Evolutionary conservation across 352 stramenopile species (phyloP).

Genomic region (Plasmopara viticola): DNA sequence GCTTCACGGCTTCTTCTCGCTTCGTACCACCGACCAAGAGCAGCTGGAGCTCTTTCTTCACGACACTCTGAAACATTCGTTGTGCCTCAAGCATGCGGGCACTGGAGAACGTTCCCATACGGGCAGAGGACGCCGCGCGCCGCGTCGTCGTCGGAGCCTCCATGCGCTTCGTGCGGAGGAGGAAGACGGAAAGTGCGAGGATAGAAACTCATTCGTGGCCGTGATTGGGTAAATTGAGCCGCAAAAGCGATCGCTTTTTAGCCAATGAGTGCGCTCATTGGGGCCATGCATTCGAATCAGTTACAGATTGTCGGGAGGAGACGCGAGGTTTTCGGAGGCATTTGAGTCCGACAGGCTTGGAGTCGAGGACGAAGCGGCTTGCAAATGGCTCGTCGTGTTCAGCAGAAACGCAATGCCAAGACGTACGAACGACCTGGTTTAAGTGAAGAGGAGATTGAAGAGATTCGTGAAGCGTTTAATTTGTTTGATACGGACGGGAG

Average conservation of each 20-base stretch:
- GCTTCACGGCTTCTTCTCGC: slow-evolving; percentile 67
- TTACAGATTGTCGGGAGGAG: neutral
- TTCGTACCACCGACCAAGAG: slow-evolving; percentile 46
- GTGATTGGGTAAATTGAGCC: slow-evolving; percentile 12
- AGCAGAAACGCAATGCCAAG: slow-evolving; percentile 84
- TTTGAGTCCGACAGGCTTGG: too few species aligned
- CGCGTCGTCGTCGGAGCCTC: slow-evolving; percentile 22
- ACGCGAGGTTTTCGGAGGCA: too few species aligned
- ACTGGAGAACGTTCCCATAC: slow-evolving; percentile 13
- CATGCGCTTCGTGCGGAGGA: slow-evolving; percentile 20
- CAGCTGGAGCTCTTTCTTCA: slow-evolving; percentile 75
- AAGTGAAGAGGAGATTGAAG: slow-evolving; percentile 93
- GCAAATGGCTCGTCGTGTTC: slow-evolving; percentile 60
- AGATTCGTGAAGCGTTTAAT: slow-evolving; percentile 96
- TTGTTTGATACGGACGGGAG: slow-evolving; percentile 96
- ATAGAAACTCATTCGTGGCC: slow-evolving; percentile 1
- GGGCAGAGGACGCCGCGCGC: slow-evolving; percentile 4
- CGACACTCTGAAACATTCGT: slow-evolving; percentile 58
- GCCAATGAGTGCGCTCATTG: neutral
- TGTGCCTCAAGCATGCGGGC: slow-evolving; percentile 62
- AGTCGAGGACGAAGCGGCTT: neutral
- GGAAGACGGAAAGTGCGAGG: slow-evolving; percentile 20
- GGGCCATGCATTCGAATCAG: slow-evolving; percentile 1
- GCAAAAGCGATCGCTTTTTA: too few species aligned
- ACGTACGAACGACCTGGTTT: slow-evolving; percentile 86